Percentiles rank a stretch among this genome's conserved stretches.
Evolutionary conservation across 2,329 filamentous ascomycete species (phyloP).

Genomic region (Diplodia sapinea): DNA sequence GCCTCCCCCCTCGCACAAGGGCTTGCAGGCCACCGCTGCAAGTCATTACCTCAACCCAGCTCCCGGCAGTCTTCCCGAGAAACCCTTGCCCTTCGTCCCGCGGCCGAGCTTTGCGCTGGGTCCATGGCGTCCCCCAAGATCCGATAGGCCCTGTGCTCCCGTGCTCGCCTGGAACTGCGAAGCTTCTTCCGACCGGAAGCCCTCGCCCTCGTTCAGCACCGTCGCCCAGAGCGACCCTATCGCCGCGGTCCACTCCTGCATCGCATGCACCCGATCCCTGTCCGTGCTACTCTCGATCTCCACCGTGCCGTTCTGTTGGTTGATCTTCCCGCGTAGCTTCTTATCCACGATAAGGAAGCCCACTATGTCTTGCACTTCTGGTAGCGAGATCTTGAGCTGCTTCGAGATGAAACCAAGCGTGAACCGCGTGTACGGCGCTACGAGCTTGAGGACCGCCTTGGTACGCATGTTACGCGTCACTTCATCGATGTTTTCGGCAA

Average conservation of each 20-base stretch:
- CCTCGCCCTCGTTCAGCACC: constrained; percentile 79
- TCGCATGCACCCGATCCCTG: constrained; percentile 72
- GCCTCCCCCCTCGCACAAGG: constrained; percentile 32
- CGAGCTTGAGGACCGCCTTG: constrained; percentile 90
- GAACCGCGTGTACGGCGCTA: constrained; percentile 94
- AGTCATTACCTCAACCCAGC: constrained; percentile 49
- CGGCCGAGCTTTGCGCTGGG: constrained; percentile 42
- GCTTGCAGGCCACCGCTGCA: constrained; percentile 43
- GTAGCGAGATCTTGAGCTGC: constrained; percentile 81
- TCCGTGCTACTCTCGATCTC: constrained; percentile 78
- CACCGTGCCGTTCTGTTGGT: constrained; percentile 84
- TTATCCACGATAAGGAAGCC: constrained; percentile 91
- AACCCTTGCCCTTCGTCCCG: constrained; percentile 46
- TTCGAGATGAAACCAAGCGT: constrained; percentile 85
- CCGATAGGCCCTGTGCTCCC: constrained; percentile 33
- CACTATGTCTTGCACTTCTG: constrained; percentile 94
- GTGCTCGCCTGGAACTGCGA: constrained; percentile 40
- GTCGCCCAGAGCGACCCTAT: constrained; percentile 72
- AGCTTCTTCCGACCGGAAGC: constrained; percentile 62
- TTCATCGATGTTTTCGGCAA: constrained; percentile 98
- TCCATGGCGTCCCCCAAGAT: constrained; percentile 39
- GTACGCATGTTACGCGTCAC: constrained; percentile 98
- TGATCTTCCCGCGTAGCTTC: constrained; percentile 84
- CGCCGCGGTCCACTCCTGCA: constrained; percentile 74
- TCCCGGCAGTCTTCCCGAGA: constrained; percentile 44